Conservation (phyloP, 331 rosid species). For the Pyrus hybrid region DNA sequence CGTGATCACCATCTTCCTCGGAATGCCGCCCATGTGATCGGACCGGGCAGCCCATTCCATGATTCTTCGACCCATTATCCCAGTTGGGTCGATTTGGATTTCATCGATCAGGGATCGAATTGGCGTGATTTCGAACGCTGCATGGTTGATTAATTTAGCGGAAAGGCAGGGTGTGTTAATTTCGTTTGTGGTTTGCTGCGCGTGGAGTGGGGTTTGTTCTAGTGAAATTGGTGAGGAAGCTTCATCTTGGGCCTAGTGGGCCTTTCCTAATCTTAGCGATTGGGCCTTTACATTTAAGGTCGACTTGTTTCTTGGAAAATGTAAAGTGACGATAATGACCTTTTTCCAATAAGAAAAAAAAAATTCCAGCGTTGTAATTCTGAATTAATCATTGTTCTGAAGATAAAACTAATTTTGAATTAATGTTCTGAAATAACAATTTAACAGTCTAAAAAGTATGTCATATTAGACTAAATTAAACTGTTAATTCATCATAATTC, state of each 20-base stretch:
- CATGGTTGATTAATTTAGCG: background rate
- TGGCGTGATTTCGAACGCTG: background rate
- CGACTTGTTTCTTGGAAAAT: no score
- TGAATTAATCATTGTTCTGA: no score
- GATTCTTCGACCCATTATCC: constrained; percentile 39
- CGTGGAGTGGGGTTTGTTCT: background rate
- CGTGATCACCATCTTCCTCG: constrained; percentile 50
- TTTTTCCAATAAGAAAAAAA: background rate
- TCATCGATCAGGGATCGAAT: background rate
- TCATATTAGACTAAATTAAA: no score
- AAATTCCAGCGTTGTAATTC: no score
- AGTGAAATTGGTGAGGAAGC: background rate
- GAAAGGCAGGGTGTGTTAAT: background rate
- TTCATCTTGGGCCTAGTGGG: background rate
- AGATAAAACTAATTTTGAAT: no score
- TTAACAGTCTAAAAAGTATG: no score
- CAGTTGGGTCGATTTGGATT: background rate
- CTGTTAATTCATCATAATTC: no score
- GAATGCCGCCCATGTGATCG: constrained; percentile 51
- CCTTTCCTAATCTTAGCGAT: background rate
- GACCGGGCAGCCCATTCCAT: constrained; percentile 78
- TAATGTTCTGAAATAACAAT: no score
- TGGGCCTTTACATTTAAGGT: background rate
- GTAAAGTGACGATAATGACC: no score
- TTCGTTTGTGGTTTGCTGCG: background rate